Evolutionary conservation across 176 grass and related monocot species (phyloP), one percentile per base, ranked within the genome.

Genomic region (Sorghum bicolor): DNA sequence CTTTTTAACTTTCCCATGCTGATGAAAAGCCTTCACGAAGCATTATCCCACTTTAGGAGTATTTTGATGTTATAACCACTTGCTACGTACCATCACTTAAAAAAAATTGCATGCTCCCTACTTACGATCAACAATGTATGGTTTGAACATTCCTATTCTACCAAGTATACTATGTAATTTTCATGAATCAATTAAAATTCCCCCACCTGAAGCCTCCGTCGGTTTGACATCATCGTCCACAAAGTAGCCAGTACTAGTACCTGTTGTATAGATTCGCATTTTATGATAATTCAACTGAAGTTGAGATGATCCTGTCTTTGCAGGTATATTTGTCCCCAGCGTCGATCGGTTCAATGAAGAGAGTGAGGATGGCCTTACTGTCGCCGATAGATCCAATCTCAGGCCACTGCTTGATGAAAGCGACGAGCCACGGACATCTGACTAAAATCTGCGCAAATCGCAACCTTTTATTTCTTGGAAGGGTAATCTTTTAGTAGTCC

Each of bases 301-400:
- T 45, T 67, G 69, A 50, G 36, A 75, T 79, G 41, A 62, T 86
- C 17, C 52, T 69, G 69, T 86, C 22, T 77, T 62, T 81, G 81
- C 85, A 99, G 96, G 87, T 44, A 94, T 99, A 85, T 96, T 94
- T 90, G 58, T 96, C 66, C 85, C 68, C 36, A 99, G 93, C 4
- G 89, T 98, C 14, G 96, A 99, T 78, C 87, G 87, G 53, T 99
- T 89, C 65, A 83, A 89, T 16, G 93, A 95, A 72, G 73, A 85
- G 43, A 90, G 83, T 3, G 89, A 95, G 70, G 80, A 92, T 45
- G 74, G 9, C 28, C 6, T 87, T 55, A 83, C 80, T 74, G 79
- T 76, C 3, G 70, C 76, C 5, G 86, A 93, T 65, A 94, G 90
- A 78, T 89, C 95, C 53, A 97, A 91, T 67, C 77, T 84, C 76